Evolutionary conservation across 2,329 filamentous ascomycete genomes (phyloP).

Genomic region (Ophiocordyceps camponoti-floridani): DNA sequence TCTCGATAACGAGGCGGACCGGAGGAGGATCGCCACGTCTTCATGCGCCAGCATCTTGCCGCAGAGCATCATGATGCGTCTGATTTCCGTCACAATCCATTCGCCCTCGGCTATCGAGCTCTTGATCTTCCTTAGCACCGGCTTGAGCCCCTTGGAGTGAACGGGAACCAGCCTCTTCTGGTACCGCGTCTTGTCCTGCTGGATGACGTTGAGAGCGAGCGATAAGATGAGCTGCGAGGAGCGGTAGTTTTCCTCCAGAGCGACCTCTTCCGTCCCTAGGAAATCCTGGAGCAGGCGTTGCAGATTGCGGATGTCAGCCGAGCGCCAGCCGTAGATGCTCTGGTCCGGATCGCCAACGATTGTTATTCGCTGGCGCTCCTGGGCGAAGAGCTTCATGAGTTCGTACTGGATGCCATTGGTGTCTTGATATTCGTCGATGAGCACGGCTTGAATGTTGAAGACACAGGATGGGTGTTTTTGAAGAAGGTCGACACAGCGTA

Average conservation of each 20-base stretch:
- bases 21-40: conserved; percentile 76
- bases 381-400: conserved; percentile 75
- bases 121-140: conserved; percentile 61
- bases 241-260: conserved; percentile 86
- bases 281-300: conserved; percentile 61
- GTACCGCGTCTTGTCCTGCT: conserved; percentile 70
- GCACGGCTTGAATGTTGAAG: conserved; percentile 71
- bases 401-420: conserved; percentile 93
- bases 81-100: conserved; percentile 79
- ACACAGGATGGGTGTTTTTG: conserved; percentile 60
- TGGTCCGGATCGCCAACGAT: conserved; percentile 95
- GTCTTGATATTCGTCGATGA: conserved; percentile 97
- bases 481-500: conserved; percentile 68
- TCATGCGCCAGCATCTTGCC: conserved; percentile 54
- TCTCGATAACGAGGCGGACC: conserved; percentile 66
- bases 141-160: conserved; percentile 60
- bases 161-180: conserved; percentile 65
- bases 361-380: conserved; percentile 58
- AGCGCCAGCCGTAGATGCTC: conserved; percentile 92
- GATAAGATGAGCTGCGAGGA: conserved; percentile 74
- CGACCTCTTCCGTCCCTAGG: conserved; percentile 60
- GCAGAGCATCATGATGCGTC: conserved; percentile 49
- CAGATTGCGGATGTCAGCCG: conserved; percentile 81
- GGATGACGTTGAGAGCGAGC: conserved; percentile 68
- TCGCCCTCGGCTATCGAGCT: conserved; percentile 56